phyloP scores from a whole-genome alignment of 1,139 yeast species.

The Debaryomyces subglobosus region DNA sequence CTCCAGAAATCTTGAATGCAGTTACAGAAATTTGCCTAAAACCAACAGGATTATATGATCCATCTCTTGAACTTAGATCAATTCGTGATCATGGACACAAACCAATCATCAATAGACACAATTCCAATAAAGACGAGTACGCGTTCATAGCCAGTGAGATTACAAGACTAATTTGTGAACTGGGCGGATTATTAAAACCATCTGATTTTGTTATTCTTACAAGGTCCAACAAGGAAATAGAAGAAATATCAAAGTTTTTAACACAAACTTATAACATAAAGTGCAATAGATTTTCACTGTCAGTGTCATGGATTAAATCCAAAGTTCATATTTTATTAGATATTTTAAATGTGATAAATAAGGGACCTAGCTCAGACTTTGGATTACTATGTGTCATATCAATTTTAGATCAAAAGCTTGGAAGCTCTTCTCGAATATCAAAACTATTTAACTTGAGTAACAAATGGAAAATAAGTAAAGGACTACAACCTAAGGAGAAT shows the following conservation, averaged over 20 bases:
- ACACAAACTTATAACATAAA: slow-evolving; percentile 42
- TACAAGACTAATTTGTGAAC: slow-evolving; percentile 41
- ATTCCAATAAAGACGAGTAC: slow-evolving; percentile 36
- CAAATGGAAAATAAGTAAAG: slow-evolving; percentile 4
- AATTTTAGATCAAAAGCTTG: slow-evolving; percentile 30
- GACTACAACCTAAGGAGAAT: slow-evolving; percentile 7
- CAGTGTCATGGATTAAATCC: slow-evolving; percentile 57
- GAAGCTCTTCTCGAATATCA: slow-evolving; percentile 27
- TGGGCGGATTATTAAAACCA: slow-evolving; percentile 49
- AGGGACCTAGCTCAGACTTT: slow-evolving; percentile 37
- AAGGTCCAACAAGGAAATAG: slow-evolving; percentile 56
- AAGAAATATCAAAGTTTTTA: slow-evolving; percentile 44
- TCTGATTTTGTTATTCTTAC: slow-evolving; percentile 60
- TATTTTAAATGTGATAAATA: slow-evolving; percentile 44
- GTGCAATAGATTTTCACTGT: slow-evolving; percentile 46
- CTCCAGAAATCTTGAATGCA: slow-evolving; percentile 55
- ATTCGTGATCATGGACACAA: slow-evolving; percentile 24
- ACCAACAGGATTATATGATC: slow-evolving; percentile 13
- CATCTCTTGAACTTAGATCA: slow-evolving; percentile 17
- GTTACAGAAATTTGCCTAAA: slow-evolving; percentile 36
- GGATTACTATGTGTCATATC: slow-evolving; percentile 33
- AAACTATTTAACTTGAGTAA: slow-evolving; percentile 28
- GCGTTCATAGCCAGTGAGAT: slow-evolving; percentile 51
- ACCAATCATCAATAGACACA: slow-evolving; percentile 36
- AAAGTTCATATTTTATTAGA: slow-evolving; percentile 54